Evolutionary conservation across 2,329 filamentous ascomycete species (phyloP).

Genomic region (Orbilia javanica): DNA sequence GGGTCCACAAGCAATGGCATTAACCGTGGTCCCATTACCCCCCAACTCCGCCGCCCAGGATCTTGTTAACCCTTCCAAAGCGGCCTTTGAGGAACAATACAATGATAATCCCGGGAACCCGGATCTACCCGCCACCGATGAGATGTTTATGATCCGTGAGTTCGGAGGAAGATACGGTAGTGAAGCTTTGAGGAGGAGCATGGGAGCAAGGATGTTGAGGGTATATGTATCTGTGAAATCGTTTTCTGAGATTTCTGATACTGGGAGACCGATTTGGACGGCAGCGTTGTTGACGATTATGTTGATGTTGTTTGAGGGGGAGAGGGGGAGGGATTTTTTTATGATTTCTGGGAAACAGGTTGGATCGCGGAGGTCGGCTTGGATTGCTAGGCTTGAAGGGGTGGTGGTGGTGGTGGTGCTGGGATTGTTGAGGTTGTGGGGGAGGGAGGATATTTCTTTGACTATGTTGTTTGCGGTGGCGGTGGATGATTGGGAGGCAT

Average conservation of each 20-base stretch:
- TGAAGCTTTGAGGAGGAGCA: constrained; percentile 71
- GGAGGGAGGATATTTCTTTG: constrained; percentile 49
- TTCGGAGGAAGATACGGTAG: constrained; percentile 69
- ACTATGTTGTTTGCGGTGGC: constrained; percentile 23
- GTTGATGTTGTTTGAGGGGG: constrained; percentile 61
- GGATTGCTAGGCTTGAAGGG: constrained; percentile 39
- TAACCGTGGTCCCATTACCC: constrained; percentile 72
- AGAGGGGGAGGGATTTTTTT: constrained; percentile 62
- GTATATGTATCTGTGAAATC: constrained; percentile 72
- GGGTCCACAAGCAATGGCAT: constrained; percentile 73
- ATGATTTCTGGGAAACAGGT: constrained; percentile 63
- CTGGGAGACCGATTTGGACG: constrained; percentile 63
- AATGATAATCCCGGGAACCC: constrained; percentile 62
- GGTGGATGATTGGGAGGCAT: constrained; percentile 38
- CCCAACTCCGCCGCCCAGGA: constrained; percentile 73
- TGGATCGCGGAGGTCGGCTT: constrained; percentile 60
- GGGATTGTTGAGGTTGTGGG: constrained; percentile 4
- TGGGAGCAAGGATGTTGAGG: constrained; percentile 71
- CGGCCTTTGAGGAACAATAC: constrained; percentile 73
- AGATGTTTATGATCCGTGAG: constrained; percentile 72
- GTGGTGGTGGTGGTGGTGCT: constrained; percentile 40
- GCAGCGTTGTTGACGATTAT: constrained; percentile 66
- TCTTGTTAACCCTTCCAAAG: constrained; percentile 73
- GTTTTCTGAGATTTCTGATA: constrained; percentile 67
- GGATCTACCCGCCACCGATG: constrained; percentile 70